Percentiles rank a stretch among this genome's conserved stretches.
These are phyloP conservation scores for Beauveria caledonica DNA, from an alignment of 2,329 filamentous ascomycete genomes.

Conservation along the genomic window DNA sequence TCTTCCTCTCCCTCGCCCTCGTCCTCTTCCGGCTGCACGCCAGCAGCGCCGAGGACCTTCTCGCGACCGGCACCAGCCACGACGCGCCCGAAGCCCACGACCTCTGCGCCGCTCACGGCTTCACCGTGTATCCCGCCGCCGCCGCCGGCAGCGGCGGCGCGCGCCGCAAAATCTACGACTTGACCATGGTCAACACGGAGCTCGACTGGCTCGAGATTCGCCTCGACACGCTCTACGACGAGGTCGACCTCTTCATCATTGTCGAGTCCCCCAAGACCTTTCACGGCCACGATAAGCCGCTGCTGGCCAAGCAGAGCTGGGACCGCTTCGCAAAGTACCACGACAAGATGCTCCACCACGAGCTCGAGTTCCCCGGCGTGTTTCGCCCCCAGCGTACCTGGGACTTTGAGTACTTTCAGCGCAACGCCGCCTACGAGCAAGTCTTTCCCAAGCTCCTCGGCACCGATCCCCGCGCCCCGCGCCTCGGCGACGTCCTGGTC, in stretches of 20 bases:
- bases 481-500: slow-evolving; percentile 44
- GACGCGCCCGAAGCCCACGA: too few relatives aligned
- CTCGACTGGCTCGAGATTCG: slow-evolving; percentile 59
- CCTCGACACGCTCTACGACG: slow-evolving; percentile 45
- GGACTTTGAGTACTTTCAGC: slow-evolving; percentile 43
- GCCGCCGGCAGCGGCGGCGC: too few relatives aligned
- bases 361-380: slow-evolving; percentile 33
- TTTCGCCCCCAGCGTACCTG: slow-evolving; percentile 32
- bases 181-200: slow-evolving; percentile 31
- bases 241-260: slow-evolving; percentile 58
- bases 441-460: slow-evolving; percentile 42
- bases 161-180: neutral
- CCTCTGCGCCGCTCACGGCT: too few relatives aligned
- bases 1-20: too few relatives aligned
- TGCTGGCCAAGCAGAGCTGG: slow-evolving; percentile 45
- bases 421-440: slow-evolving; percentile 34
- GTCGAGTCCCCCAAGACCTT: slow-evolving; percentile 53
- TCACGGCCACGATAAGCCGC: slow-evolving; percentile 45
- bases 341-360: slow-evolving; percentile 51
- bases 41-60: too few relatives aligned
- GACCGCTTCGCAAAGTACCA: slow-evolving; percentile 29
- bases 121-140: too few relatives aligned
- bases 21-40: too few relatives aligned
- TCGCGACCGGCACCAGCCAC: too few relatives aligned
- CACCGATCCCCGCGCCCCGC: slow-evolving; percentile 26